Conservation (phyloP, 169 alveolate genomes). For the Sarcocystis neurona region DNA sequence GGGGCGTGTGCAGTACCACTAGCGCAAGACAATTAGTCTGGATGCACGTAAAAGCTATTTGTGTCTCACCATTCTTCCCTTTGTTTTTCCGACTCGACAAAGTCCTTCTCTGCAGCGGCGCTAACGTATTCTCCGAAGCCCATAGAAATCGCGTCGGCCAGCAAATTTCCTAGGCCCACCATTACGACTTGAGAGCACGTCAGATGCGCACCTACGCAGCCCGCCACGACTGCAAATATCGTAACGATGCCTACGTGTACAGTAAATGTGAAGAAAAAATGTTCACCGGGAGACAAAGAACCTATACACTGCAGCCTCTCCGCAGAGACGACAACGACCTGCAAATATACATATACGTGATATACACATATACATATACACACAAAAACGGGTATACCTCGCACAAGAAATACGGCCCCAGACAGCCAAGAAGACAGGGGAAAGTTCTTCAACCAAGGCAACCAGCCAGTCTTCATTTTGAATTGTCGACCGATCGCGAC, state of each 20-base stretch:
- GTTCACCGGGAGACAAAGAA: background rate
- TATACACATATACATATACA: constrained; percentile 8
- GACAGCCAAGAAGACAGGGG: too few relatives aligned
- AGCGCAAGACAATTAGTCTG: too few relatives aligned
- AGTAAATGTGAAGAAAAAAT: too few relatives aligned
- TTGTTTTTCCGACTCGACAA: constrained; percentile 76
- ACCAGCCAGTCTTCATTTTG: too few relatives aligned
- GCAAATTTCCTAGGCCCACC: constrained; percentile 85
- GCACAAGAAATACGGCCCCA: too few relatives aligned
- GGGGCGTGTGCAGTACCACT: too few relatives aligned
- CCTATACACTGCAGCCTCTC: background rate
- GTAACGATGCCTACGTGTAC: constrained; percentile 81
- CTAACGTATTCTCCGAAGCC: constrained; percentile 89
- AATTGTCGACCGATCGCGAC: too few relatives aligned
- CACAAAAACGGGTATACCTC: background rate
- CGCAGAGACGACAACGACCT: background rate
- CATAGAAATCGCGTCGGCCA: constrained; percentile 91
- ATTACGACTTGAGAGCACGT: constrained; percentile 84
- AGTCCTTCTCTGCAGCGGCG: constrained; percentile 80
- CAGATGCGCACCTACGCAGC: constrained; percentile 88
- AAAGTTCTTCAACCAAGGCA: too few relatives aligned
- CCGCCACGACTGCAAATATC: constrained; percentile 88
- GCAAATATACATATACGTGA: background rate
- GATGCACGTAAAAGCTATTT: too few relatives aligned
- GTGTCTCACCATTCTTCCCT: constrained; percentile 85